These are phyloP conservation scores for Gamarada debralockiae DNA, from an alignment of 495 filamentous ascomycete genomes.

Conservation along the genomic window DNA sequence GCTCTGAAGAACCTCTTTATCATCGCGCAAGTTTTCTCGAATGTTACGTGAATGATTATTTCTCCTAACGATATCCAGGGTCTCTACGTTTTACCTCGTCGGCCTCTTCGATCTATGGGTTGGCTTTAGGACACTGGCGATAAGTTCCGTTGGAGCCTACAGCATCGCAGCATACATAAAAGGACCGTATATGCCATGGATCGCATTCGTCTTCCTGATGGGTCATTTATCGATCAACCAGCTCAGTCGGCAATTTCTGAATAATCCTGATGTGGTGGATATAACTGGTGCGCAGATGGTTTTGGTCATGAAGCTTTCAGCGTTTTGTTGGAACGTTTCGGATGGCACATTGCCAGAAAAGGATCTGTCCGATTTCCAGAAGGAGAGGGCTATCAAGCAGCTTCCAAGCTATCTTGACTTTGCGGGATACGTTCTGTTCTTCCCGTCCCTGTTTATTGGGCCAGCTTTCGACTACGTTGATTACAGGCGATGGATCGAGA, in stretches of 20 bases:
- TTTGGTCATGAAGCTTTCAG: constrained; percentile 93
- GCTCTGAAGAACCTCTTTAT: constrained; percentile 89
- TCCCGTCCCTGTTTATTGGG: constrained; percentile 81
- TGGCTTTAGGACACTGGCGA: constrained; percentile 73
- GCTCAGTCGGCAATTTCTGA: constrained; percentile 69
- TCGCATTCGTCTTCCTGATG: constrained; percentile 93
- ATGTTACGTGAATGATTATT: neutral
- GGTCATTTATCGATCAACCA: constrained; percentile 91
- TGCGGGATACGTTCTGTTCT: constrained; percentile 88
- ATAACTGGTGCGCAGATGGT: constrained; percentile 99
- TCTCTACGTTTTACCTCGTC: constrained; percentile 84
- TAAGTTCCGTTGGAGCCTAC: constrained; percentile 77
- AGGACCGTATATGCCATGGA: constrained; percentile 98
- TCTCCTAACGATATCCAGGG: constrained; percentile 32
- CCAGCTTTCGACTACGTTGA: constrained; percentile 93
- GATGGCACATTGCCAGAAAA: constrained; percentile 78
- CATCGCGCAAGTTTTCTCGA: constrained; percentile 51
- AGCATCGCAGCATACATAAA: constrained; percentile 77
- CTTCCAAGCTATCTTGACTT: constrained; percentile 78
- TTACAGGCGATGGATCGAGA: constrained; percentile 89
- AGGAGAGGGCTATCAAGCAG: constrained; percentile 68
- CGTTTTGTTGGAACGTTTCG: constrained; percentile 97
- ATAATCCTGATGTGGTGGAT: constrained; percentile 65
- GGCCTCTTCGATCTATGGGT: constrained; percentile 95
- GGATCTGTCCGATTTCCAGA: constrained; percentile 81